These are phyloP conservation scores for Panicum virgatum DNA, from an alignment of 202 grass and related monocot genomes.

Conservation along the genomic window DNA sequence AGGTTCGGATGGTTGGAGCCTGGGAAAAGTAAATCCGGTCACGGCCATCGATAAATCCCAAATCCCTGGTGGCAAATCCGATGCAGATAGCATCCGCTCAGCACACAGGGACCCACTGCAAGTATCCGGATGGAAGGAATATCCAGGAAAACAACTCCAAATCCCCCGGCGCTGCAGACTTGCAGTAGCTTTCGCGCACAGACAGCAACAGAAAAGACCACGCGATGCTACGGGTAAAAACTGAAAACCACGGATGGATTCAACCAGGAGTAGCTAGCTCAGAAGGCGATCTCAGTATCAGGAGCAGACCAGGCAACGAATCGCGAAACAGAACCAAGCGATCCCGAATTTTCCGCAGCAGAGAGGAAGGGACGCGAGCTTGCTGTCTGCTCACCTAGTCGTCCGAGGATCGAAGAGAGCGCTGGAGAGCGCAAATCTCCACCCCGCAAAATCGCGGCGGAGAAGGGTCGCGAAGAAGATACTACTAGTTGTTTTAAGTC, in stretches of 20 bases:
- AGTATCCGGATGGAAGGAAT: not conserved
- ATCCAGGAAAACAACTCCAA: constrained; percentile 33
- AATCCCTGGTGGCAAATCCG: constrained; percentile 4
- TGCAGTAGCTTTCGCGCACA: constrained; percentile 40
- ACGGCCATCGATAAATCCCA: not conserved
- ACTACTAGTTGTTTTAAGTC: constrained; percentile 17
- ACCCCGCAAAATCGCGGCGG: not conserved
- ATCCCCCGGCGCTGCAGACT: not conserved
- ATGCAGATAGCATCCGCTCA: not conserved
- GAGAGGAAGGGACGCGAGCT: not conserved
- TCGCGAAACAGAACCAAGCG: not conserved
- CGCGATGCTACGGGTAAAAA: not conserved
- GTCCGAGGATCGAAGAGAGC: constrained; percentile 17
- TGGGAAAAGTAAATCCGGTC: constrained; percentile 28
- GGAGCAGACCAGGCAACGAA: not conserved
- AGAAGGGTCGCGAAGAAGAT: not conserved
- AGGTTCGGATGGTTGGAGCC: not conserved
- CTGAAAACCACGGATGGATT: constrained; percentile 18
- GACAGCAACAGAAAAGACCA: not conserved
- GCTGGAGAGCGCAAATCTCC: not conserved
- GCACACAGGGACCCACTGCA: not conserved
- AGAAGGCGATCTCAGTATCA: constrained; percentile 12
- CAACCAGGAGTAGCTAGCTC: not conserved
- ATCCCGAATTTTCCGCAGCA: not conserved
- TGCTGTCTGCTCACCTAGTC: constrained; percentile 32